Evolutionary conservation across 2,329 filamentous ascomycete genomes (phyloP), one percentile per base, ranked within the genome.

Genomic region (Stenocarpella maydis): DNA sequence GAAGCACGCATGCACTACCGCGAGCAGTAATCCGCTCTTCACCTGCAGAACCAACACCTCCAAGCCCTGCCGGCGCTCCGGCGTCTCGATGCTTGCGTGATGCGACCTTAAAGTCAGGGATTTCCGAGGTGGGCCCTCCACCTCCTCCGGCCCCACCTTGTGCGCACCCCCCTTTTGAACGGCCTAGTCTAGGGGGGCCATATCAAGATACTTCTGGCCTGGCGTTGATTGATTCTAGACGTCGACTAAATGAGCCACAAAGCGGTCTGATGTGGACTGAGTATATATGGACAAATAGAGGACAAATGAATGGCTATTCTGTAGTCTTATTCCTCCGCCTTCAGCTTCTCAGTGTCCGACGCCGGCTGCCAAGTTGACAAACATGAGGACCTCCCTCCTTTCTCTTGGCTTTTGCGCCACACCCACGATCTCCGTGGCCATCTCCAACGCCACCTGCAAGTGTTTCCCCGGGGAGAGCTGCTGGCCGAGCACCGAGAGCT

Each of bases 401-500:
- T 61, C 41, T 61, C 58, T 61, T 31, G 58, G 58, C 58, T 41
- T 61, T 7, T 61, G 58, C 41, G 58, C 58, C 58, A 47, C 58
- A 12, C 58, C 58, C 34, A 21, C 58, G 24, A 41, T 61, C 24
- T 61, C 58, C 10, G 21, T 47, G 41, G 26, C 58, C 12, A 5
- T 34, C 17, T 61, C 58, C 14, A 61, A 47, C 28, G 58, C 53
- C 41, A 41, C 26, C 14, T 67, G 65, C 52, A 67, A 67, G 50
- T 67, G 65, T 19, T 58, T 67, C 34, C 65, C 65, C 8, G 49
- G 54, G 7, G 65, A 68, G 19, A 45, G 31, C 31, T 68, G 65
- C 54, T 68, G 65, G 65, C 65, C 65, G 9, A 41, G 45, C n/a
- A 21, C 43, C 2, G 37, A 52, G 24, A 50, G 15, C 4, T 68